These are phyloP conservation scores for Halophytophthora batemanensis DNA, from an alignment of 352 stramenopile species.

Conservation along the genomic window DNA sequence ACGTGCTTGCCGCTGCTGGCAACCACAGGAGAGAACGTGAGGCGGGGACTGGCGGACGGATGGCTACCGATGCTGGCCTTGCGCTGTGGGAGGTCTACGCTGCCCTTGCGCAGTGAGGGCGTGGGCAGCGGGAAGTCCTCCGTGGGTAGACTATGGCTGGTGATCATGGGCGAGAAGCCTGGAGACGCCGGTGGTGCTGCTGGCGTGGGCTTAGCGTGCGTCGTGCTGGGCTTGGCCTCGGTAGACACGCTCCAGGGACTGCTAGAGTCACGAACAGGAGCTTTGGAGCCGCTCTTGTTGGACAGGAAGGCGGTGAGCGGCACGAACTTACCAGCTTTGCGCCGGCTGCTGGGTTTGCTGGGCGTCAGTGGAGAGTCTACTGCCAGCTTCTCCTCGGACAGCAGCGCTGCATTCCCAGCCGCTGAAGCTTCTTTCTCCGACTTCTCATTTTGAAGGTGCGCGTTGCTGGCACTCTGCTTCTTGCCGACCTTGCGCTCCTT, in stretches of 20 bases:
- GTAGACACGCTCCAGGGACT: conserved; percentile 15
- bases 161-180: conserved; percentile 2
- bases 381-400: neutral
- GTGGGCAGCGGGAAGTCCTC: conserved; percentile 25
- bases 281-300: conserved; percentile 6
- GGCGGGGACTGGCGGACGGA: conserved; percentile 28
- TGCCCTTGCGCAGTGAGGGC: conserved; percentile 29
- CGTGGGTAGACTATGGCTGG: neutral
- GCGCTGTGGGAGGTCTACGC: conserved; percentile 19
- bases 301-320: conserved; percentile 47
- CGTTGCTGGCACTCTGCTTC: conserved; percentile 2
- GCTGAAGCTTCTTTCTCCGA: neutral
- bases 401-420: neutral
- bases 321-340: conserved; percentile 55
- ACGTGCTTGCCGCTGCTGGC: conserved; percentile 28
- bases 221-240: conserved; percentile 3
- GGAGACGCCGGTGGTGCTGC: neutral
- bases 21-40: conserved; percentile 18
- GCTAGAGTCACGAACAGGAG: neutral
- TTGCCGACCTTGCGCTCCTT: conserved; percentile 22
- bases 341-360: conserved; percentile 13
- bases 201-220: conserved; percentile 1
- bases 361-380: neutral
- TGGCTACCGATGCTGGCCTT: conserved; percentile 28
- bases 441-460: neutral